Conservation (phyloP, 108 stramenopile species). For the Fragilaria crotonensis region DNA sequence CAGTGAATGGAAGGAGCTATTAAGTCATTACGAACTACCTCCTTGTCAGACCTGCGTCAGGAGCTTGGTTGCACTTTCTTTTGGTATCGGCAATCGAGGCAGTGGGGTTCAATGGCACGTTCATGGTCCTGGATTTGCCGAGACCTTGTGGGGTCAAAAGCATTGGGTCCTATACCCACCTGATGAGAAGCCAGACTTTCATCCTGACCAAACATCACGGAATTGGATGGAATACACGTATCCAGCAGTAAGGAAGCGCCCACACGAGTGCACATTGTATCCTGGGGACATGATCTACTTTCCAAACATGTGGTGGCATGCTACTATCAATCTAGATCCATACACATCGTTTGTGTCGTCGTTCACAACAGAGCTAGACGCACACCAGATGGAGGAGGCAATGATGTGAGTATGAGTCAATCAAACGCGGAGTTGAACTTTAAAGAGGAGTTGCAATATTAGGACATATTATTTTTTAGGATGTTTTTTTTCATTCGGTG, state of each 20-base stretch:
- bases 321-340: constrained; percentile 81
- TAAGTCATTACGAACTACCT: constrained; percentile 44
- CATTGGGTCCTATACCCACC: constrained; percentile 78
- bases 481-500: no score
- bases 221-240: constrained; percentile 83
- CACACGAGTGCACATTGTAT: constrained; percentile 67
- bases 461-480: no score
- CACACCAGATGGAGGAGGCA: no score
- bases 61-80: constrained; percentile 48
- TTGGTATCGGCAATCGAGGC: constrained; percentile 77
- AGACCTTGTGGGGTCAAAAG: constrained; percentile 29
- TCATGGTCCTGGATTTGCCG: constrained; percentile 56
- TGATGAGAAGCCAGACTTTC: constrained; percentile 41
- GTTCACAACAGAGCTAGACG: constrained; percentile 80
- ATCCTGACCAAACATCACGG: constrained; percentile 60
- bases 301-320: constrained; percentile 78
- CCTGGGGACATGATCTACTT: constrained; percentile 79
- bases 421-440: no score
- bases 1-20: constrained; percentile 51
- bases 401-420: no score
- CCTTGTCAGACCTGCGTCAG: constrained; percentile 59
- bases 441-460: no score
- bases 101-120: constrained; percentile 85
- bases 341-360: constrained; percentile 88
- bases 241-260: constrained; percentile 12